phyloP scores from a whole-genome alignment of 179 eudicot genomes.

The Carnegiea gigantea region DNA sequence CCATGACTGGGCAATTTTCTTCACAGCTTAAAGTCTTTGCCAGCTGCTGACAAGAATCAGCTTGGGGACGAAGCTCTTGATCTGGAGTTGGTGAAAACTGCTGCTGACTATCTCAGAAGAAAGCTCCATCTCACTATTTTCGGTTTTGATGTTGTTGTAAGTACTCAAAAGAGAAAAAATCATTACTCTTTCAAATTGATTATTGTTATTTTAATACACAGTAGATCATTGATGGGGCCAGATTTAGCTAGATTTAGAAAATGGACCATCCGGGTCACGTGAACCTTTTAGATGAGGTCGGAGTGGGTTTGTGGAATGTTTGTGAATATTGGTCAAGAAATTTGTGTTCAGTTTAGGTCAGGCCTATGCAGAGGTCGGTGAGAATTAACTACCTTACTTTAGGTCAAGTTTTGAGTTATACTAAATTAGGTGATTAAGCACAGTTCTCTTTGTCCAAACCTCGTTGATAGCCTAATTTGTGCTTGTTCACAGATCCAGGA shows the following conservation, averaged over 20 bases:
- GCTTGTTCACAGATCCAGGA: constrained; percentile 61
- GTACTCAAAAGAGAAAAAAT: constrained; percentile 28
- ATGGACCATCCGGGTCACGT: neutral
- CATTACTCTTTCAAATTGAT: neutral
- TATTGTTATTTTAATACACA: no score
- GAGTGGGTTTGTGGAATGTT: neutral
- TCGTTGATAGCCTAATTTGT: neutral
- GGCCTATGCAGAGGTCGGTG: neutral
- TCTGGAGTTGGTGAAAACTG: constrained; percentile 69
- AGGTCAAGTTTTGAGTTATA: neutral
- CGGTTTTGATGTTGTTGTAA: constrained; percentile 97
- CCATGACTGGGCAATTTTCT: constrained; percentile 11
- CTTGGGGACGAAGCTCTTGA: constrained; percentile 44
- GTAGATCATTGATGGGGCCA: neutral
- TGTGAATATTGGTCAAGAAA: neutral
- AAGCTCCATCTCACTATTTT: constrained; percentile 81
- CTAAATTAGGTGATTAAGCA: neutral
- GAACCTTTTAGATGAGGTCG: neutral
- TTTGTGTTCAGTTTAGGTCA: neutral
- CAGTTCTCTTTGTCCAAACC: neutral
- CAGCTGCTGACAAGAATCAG: constrained; percentile 48
- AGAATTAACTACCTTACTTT: neutral
- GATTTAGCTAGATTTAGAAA: neutral
- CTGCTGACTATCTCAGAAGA: constrained; percentile 75
- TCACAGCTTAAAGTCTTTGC: constrained; percentile 84